Evolutionary conservation across 78 protist genomes (phyloP).

Genomic region (Speleostelium caveatum): DNA sequence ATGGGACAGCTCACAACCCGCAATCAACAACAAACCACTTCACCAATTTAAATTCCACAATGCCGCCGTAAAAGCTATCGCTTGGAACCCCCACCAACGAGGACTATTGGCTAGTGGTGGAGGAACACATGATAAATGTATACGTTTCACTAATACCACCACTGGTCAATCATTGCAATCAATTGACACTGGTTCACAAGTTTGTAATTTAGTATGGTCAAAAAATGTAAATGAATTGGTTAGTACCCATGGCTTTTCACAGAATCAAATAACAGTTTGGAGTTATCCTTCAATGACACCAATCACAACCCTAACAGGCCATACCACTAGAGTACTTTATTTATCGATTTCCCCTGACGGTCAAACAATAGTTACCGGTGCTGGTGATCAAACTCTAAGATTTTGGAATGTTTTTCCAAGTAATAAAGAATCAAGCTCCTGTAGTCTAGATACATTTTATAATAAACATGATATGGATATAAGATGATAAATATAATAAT

Average conservation of each 20-base stretch:
- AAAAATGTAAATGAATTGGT: slow-evolving; percentile 94
- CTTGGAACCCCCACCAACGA: slow-evolving; percentile 97
- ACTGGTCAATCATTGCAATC: slow-evolving; percentile 82
- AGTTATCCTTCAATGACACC: slow-evolving; percentile 92
- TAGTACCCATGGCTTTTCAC: slow-evolving; percentile 98
- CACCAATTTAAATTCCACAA: slow-evolving; percentile 82
- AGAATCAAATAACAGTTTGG: slow-evolving; percentile 98
- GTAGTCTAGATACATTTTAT: slow-evolving; percentile 27
- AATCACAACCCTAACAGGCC: slow-evolving; percentile 85
- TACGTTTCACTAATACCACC: slow-evolving; percentile 96
- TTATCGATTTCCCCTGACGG: slow-evolving; percentile 96
- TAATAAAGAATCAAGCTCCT: slow-evolving; percentile 44
- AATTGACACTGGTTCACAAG: slow-evolving; percentile 87
- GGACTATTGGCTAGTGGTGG: slow-evolving; percentile 99
- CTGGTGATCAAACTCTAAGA: slow-evolving; percentile 99
- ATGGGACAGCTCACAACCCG: slow-evolving; percentile 78
- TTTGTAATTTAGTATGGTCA: slow-evolving; percentile 94
- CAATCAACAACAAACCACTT: slow-evolving; percentile 33
- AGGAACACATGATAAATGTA: slow-evolving; percentile 98
- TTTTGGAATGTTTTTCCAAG: slow-evolving; percentile 96
- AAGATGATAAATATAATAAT: slow-evolving; percentile 5
- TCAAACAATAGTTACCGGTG: slow-evolving; percentile 94
- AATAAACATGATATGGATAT: slow-evolving; percentile 48
- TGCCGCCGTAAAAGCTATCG: slow-evolving; percentile 99
- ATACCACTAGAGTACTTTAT: slow-evolving; percentile 96